Evolutionary conservation across 1,284 basidiomycete genomes (phyloP).

Genomic region (Anthracocystis setariae): DNA sequence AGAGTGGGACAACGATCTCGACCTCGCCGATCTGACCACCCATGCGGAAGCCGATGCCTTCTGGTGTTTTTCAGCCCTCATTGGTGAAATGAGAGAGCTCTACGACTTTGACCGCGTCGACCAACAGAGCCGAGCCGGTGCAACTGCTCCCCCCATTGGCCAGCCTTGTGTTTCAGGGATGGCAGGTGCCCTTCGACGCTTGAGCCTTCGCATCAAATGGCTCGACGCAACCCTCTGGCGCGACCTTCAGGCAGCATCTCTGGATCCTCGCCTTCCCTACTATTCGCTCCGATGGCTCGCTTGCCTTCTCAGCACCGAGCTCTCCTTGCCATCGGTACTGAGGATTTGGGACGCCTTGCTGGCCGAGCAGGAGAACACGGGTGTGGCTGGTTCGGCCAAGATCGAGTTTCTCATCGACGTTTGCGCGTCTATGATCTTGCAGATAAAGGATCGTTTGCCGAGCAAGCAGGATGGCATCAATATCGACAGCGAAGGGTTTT

Average conservation of each 20-base stretch:
- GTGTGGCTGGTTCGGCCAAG: slow-evolving; percentile 39
- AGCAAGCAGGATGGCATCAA: slow-evolving; percentile 22
- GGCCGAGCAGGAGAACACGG: slow-evolving; percentile 46
- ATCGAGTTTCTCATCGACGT: slow-evolving; percentile 65
- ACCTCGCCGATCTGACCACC: slow-evolving; percentile 25
- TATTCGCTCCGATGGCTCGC: slow-evolving; percentile 66
- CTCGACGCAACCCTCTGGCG: slow-evolving; percentile 56
- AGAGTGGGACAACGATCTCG: slow-evolving; percentile 26
- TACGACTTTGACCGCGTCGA: slow-evolving; percentile 63
- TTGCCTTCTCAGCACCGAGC: slow-evolving; percentile 61
- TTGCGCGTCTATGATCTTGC: slow-evolving; percentile 60
- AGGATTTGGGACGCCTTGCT: slow-evolving; percentile 64
- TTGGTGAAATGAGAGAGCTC: slow-evolving; percentile 63
- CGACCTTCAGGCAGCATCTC: slow-evolving; percentile 36
- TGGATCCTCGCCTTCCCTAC: slow-evolving; percentile 63
- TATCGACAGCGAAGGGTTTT: slow-evolving; percentile 53
- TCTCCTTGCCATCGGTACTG: slow-evolving; percentile 56
- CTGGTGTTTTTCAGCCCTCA: slow-evolving; percentile 65
- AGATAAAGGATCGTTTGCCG: slow-evolving; percentile 34
- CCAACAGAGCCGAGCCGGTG: slow-evolving; percentile 31
- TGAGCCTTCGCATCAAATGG: slow-evolving; percentile 55
- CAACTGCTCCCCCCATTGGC: slow-evolving; percentile 7
- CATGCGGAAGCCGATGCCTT: slow-evolving; percentile 65
- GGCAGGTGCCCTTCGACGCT: slow-evolving; percentile 51
- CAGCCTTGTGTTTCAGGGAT: slow-evolving; percentile 43